Conservation (phyloP, 2,329 filamentous ascomycete species). For the Colletotrichum sp. region DNA sequence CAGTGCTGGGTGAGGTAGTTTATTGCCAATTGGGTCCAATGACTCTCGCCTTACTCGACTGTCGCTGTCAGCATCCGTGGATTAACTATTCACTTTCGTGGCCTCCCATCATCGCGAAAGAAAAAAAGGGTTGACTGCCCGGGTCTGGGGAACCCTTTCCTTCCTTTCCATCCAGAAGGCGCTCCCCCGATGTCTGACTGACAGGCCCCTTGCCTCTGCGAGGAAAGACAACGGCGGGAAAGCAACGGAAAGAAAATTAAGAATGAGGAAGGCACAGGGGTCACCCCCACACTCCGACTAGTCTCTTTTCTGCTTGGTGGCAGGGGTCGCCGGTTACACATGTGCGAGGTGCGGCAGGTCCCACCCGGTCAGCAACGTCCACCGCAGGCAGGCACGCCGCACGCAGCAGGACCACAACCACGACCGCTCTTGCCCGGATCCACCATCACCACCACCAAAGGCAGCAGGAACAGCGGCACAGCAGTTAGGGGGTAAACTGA, state of each 20-base stretch:
- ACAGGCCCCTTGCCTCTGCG: background rate
- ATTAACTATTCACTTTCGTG: background rate
- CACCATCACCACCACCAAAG: background rate
- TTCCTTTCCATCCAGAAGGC: background rate
- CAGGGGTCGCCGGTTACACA: conserved; percentile 7
- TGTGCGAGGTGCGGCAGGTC: background rate
- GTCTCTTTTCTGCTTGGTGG: background rate
- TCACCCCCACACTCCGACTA: background rate
- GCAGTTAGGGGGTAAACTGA: no score
- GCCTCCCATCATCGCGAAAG: background rate
- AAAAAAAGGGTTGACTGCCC: background rate
- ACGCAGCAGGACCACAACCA: background rate
- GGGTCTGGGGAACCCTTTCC: background rate
- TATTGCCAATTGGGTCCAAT: background rate
- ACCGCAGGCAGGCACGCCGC: background rate
- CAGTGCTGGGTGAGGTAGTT: background rate
- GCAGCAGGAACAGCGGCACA: no score
- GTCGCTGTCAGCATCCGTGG: background rate
- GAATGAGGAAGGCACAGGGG: conserved; percentile 5
- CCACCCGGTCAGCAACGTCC: background rate
- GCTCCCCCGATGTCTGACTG: background rate
- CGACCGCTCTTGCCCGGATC: background rate
- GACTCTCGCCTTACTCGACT: background rate
- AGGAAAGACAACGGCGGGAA: background rate
- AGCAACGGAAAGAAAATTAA: background rate